A percentile compares a stretch with the other conserved stretches of the same genome.
Evolutionary conservation across 2,329 filamentous ascomycete genomes (phyloP).

Genomic region (Epicoccum nigrum): DNA sequence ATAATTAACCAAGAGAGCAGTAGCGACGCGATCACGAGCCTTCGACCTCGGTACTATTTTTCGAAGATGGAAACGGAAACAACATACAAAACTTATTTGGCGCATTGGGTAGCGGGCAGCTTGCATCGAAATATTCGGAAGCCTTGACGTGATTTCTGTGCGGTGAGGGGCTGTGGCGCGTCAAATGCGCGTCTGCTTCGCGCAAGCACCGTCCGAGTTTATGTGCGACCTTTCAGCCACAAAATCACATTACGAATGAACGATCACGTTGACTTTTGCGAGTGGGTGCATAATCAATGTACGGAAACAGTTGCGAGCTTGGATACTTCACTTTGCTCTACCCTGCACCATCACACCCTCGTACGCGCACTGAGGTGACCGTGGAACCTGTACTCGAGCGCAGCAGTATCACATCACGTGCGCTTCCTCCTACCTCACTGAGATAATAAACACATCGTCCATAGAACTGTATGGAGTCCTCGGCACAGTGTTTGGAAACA

Average conservation of each 20-base stretch:
- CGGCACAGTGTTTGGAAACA: no score
- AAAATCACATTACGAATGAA: constrained; percentile 18
- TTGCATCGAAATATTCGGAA: constrained; percentile 15
- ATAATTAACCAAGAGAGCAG: constrained; percentile 19
- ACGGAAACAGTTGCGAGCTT: no score
- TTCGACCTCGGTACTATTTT: constrained; percentile 21
- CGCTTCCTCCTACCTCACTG: no score
- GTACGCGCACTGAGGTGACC: no score
- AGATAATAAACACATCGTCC: no score
- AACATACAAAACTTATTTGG: constrained; percentile 24
- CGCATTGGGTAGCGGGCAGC: constrained; percentile 35
- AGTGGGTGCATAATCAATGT: neutral
- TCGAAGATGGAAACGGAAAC: constrained; percentile 12
- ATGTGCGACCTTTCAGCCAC: constrained; percentile 23
- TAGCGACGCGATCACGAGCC: constrained; percentile 28
- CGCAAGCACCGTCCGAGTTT: constrained; percentile 6
- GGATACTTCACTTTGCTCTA: no score
- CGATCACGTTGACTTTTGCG: neutral
- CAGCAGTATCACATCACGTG: no score
- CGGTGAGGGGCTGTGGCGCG: constrained; percentile 21
- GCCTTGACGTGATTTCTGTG: constrained; percentile 36
- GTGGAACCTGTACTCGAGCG: no score
- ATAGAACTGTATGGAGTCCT: no score
- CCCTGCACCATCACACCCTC: no score
- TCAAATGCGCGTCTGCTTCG: constrained; percentile 14